Conservation (phyloP, 1,284 basidiomycete genomes). For the Tetrapyrgos nigripes region DNA sequence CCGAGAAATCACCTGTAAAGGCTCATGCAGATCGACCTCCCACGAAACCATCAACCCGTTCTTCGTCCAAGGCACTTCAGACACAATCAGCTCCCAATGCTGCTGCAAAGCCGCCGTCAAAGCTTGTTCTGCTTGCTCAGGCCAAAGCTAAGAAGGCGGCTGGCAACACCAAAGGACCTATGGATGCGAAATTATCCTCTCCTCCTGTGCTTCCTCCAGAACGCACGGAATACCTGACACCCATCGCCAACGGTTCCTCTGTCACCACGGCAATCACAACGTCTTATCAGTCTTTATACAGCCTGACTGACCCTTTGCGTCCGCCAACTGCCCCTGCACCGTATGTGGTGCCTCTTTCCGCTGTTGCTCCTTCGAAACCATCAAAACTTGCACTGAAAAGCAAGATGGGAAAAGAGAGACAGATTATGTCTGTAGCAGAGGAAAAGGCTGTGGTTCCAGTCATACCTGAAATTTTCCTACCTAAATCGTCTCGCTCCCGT, state of each 20-base stretch:
- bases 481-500: constrained; percentile 56
- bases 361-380: constrained; percentile 31
- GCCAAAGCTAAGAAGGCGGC: constrained; percentile 62
- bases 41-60: constrained; percentile 22
- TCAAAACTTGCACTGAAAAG: constrained; percentile 77
- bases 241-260: constrained; percentile 75
- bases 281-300: constrained; percentile 69
- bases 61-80: constrained; percentile 14
- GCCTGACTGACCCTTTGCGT: constrained; percentile 52
- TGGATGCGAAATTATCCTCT: constrained; percentile 30
- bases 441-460: constrained; percentile 42
- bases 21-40: constrained; percentile 14
- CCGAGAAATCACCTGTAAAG: not conserved
- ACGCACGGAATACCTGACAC: constrained; percentile 72
- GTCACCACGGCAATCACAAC: constrained; percentile 84
- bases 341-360: constrained; percentile 47
- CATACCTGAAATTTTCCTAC: constrained; percentile 63
- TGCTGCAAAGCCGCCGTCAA: constrained; percentile 33
- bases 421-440: constrained; percentile 31
- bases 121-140: constrained; percentile 43
- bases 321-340: constrained; percentile 42
- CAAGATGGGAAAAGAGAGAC: constrained; percentile 55
- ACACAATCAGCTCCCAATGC: not conserved
- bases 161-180: constrained; percentile 49
- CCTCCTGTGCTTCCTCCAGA: constrained; percentile 41